A percentile compares a stretch with the other conserved stretches of the same genome.
phyloP scores from a whole-genome alignment of 2,329 filamentous ascomycete genomes.

The Teratosphaeria zuluensis region DNA sequence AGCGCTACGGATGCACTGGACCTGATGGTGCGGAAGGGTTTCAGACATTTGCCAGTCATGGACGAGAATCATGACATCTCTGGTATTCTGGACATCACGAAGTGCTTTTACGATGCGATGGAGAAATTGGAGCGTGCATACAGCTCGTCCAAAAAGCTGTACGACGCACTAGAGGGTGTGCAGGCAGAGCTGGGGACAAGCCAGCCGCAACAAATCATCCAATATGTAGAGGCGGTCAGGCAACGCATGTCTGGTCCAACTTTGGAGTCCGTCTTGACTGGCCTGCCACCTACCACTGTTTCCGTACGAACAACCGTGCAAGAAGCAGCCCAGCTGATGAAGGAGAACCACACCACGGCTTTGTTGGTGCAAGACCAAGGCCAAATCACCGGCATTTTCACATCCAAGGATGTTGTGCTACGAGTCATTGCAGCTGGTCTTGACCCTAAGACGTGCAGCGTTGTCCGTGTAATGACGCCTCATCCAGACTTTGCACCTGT shows the following conservation, averaged over 20 bases:
- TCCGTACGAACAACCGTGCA: slow-evolving; percentile 93
- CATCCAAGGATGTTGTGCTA: slow-evolving; percentile 96
- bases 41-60: slow-evolving; percentile 96
- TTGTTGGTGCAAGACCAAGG: slow-evolving; percentile 94
- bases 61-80: slow-evolving; percentile 99
- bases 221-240: slow-evolving; percentile 92
- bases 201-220: slow-evolving; percentile 96
- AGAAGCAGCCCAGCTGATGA: slow-evolving; percentile 92
- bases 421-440: slow-evolving; percentile 95
- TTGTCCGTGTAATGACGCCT: slow-evolving; percentile 97
- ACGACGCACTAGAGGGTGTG: slow-evolving; percentile 93
- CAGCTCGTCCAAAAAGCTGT: slow-evolving; percentile 93
- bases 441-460: slow-evolving; percentile 89
- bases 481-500: slow-evolving; percentile 97
- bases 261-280: slow-evolving; percentile 85
- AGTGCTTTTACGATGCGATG: slow-evolving; percentile 99
- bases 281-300: slow-evolving; percentile 84
- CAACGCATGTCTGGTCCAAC: slow-evolving; percentile 97
- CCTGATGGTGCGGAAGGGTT: slow-evolving; percentile 96
- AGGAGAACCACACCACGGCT: slow-evolving; percentile 96
- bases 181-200: slow-evolving; percentile 93
- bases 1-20: slow-evolving; percentile 96
- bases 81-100: slow-evolving; percentile 95
- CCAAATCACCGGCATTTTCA: slow-evolving; percentile 97
- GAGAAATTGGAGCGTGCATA: slow-evolving; percentile 98